Conservation (phyloP, 176 grass and related monocot genomes). For the Oryza brachyantha region DNA sequence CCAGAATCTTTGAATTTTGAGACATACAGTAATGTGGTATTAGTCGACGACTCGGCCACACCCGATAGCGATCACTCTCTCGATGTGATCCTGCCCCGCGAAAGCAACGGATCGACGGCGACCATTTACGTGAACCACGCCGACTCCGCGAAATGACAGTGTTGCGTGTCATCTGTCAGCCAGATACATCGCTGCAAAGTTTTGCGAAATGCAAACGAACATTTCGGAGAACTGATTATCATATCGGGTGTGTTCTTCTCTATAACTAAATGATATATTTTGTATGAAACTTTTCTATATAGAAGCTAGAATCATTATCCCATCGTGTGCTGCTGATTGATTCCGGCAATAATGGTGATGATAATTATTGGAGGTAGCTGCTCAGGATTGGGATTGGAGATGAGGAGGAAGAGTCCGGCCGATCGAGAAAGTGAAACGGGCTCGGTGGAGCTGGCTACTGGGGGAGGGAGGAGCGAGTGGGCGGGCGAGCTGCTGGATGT, state of each 20-base stretch:
- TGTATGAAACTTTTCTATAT: no score
- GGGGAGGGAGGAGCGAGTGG: constrained; percentile 6
- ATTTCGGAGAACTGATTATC: neutral
- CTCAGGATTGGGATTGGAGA: neutral
- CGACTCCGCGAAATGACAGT: no score
- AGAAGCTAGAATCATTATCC: no score
- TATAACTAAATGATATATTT: no score
- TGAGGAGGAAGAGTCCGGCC: neutral
- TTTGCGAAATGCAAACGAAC: neutral
- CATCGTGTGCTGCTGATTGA: neutral
- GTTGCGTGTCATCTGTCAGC: no score
- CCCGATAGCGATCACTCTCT: neutral
- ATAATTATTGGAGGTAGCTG: neutral
- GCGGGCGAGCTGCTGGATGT: neutral
- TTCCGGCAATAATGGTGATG: neutral
- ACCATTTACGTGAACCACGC: neutral
- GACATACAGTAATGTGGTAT: neutral
- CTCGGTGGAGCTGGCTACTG: constrained; percentile 48
- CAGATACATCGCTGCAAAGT: neutral
- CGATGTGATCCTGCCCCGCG: neutral
- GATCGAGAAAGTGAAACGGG: constrained; percentile 13
- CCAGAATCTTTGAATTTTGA: neutral
- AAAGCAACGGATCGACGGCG: neutral
- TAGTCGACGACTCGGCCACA: neutral
- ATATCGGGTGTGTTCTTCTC: no score